These are phyloP conservation scores for Agrocybe chaxingu DNA, from an alignment of 768 basidiomycete genomes.

Conservation along the genomic window DNA sequence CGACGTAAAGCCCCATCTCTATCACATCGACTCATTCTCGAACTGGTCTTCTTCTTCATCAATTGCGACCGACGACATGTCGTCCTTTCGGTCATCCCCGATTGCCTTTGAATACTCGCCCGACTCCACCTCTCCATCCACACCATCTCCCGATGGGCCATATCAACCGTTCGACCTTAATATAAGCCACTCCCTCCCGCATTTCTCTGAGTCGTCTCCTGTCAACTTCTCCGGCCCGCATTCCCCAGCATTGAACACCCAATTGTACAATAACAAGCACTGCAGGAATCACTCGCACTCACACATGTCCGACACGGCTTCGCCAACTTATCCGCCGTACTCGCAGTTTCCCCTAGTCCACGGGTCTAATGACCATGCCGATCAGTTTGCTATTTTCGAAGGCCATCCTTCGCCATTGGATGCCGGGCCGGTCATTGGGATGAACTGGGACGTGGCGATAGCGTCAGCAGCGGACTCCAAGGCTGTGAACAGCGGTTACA, in stretches of 20 bases:
- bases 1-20: constrained; percentile 22
- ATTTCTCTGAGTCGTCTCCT: constrained; percentile 28
- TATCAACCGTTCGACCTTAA: constrained; percentile 32
- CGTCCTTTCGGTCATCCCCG: constrained; percentile 26
- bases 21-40: constrained; percentile 20
- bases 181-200: constrained; percentile 27
- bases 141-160: constrained; percentile 23
- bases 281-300: constrained; percentile 11
- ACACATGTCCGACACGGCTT: constrained; percentile 8
- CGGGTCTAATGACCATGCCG: constrained; percentile 23
- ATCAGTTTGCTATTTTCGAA: constrained; percentile 32
- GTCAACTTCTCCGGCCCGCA: constrained; percentile 15
- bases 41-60: constrained; percentile 32
- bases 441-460: constrained; percentile 25
- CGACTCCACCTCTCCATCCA: constrained; percentile 23
- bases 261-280: constrained; percentile 15
- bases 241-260: constrained; percentile 12
- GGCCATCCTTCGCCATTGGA: constrained; percentile 19
- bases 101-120: constrained; percentile 20
- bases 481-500: constrained; percentile 25
- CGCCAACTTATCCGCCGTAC: constrained; percentile 22
- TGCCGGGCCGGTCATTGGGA: constrained; percentile 23
- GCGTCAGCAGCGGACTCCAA: constrained; percentile 23
- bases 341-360: constrained; percentile 27
- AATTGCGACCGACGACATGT: constrained; percentile 24